phyloP scores from a whole-genome alignment of 345 rosid genomes.

The Salix caprea region DNA sequence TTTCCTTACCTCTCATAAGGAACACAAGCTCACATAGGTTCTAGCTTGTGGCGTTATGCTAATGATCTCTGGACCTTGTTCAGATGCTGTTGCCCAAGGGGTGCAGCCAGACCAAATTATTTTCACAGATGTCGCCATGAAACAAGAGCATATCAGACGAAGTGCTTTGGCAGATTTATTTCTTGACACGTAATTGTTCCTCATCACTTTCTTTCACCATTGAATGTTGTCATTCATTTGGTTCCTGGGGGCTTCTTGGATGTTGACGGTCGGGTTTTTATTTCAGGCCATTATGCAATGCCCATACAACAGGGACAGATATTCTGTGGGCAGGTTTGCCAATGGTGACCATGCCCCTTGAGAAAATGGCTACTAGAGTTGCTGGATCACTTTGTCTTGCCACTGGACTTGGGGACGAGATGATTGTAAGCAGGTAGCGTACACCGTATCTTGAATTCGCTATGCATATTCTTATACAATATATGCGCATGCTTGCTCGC shows the following conservation, averaged over 20 bases:
- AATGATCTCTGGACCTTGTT: constrained; percentile 2
- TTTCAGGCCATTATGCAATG: constrained; percentile 90
- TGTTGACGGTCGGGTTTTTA: constrained; percentile 5
- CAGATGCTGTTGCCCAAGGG: constrained; percentile 89
- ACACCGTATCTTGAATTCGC: neutral
- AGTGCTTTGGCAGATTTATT: constrained; percentile 94
- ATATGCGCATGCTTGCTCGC: neutral
- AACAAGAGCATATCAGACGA: constrained; percentile 86
- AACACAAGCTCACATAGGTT: neutral
- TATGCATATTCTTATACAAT: neutral
- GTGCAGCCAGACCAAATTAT: constrained; percentile 87
- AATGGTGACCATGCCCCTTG: constrained; percentile 95
- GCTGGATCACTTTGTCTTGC: constrained; percentile 98
- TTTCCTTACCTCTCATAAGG: neutral
- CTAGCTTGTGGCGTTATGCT: neutral
- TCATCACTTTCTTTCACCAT: neutral
- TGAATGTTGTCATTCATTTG: neutral
- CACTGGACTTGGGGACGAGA: constrained; percentile 95
- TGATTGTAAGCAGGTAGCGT: constrained; percentile 81
- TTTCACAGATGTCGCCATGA: constrained; percentile 99
- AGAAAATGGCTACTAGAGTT: constrained; percentile 98
- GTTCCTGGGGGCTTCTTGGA: neutral
- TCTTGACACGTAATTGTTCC: constrained; percentile 71
- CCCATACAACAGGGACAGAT: constrained; percentile 98
- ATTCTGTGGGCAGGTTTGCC: constrained; percentile 98